A percentile compares a stretch with the other conserved stretches of the same genome.
Evolutionary conservation across 345 rosid species (phyloP).

Genomic region (Syzygium jambos): DNA sequence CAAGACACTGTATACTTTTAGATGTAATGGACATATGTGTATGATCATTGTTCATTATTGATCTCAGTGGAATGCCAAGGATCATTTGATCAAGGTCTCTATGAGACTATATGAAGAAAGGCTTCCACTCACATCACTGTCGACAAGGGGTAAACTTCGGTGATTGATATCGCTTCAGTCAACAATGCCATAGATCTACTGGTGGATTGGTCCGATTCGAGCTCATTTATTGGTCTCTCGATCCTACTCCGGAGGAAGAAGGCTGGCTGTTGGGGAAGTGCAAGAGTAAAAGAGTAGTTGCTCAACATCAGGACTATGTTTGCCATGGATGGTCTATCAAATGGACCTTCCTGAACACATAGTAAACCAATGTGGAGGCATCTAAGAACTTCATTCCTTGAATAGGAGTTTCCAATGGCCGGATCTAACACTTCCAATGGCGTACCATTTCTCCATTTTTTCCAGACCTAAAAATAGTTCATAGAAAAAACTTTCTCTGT

Average conservation of each 20-base stretch:
- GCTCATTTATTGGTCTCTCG: no score
- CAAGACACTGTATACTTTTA: no score
- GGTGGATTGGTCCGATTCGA: background rate
- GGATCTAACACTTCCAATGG: no score
- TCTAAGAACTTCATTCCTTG: background rate
- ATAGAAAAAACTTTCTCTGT: no score
- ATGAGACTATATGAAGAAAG: background rate
- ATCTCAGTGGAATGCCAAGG: no score
- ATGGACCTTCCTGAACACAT: background rate
- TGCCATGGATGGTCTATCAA: background rate
- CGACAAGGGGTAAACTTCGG: background rate
- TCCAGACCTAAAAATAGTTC: no score
- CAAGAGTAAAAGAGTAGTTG: background rate
- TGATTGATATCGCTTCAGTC: background rate
- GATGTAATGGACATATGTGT: no score
- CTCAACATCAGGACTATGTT: background rate
- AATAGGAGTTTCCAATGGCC: no score
- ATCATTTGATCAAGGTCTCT: no score
- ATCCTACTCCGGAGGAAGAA: background rate
- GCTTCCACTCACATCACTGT: background rate
- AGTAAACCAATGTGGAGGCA: slow-evolving; percentile 25
- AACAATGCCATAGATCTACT: background rate
- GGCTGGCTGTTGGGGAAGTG: background rate
- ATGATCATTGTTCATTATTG: no score
- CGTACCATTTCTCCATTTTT: no score